A percentile compares a stretch with the other conserved stretches of the same genome.
Evolutionary conservation across 805 yeast species (phyloP).

Genomic region (Candida ortonii): DNA sequence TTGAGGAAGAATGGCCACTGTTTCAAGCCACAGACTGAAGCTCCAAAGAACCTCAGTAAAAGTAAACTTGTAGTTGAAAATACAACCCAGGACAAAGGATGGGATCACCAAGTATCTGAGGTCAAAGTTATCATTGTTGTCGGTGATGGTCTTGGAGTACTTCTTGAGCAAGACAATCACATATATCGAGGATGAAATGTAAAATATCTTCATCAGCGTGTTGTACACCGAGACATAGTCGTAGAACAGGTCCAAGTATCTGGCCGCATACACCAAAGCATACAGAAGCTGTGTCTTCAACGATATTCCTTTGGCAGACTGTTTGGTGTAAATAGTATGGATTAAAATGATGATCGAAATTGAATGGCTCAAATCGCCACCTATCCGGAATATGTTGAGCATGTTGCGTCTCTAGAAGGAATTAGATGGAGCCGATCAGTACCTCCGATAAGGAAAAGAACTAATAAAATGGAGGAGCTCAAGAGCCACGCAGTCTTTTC

Average conservation of each 20-base stretch:
- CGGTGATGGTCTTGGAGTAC: slow-evolving; percentile 57
- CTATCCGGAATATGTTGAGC: slow-evolving; percentile 43
- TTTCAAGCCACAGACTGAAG: slow-evolving; percentile 88
- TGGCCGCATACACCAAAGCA: slow-evolving; percentile 63
- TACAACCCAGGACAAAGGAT: slow-evolving; percentile 50
- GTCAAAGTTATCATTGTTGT: slow-evolving; percentile 68
- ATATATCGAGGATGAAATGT: slow-evolving; percentile 71
- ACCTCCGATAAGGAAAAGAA: no score
- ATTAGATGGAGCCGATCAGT: neutral
- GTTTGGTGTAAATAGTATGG: slow-evolving; percentile 60
- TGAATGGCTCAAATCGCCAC: slow-evolving; percentile 76
- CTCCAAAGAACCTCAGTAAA: slow-evolving; percentile 74
- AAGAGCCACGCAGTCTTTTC: neutral
- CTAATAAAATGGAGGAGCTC: neutral
- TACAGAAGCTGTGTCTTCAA: slow-evolving; percentile 84
- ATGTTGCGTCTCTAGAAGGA: slow-evolving; percentile 9
- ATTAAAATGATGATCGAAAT: slow-evolving; percentile 74
- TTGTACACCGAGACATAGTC: slow-evolving; percentile 69
- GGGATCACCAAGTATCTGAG: slow-evolving; percentile 67
- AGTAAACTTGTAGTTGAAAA: slow-evolving; percentile 66
- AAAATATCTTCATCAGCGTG: slow-evolving; percentile 76
- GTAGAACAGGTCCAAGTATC: slow-evolving; percentile 65
- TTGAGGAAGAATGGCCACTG: slow-evolving; percentile 91
- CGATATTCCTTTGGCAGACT: slow-evolving; percentile 79
- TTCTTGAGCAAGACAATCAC: slow-evolving; percentile 69